Evolutionary conservation across 805 yeast species (phyloP).

Genomic region (Lipomyces yamanashiensis): DNA sequence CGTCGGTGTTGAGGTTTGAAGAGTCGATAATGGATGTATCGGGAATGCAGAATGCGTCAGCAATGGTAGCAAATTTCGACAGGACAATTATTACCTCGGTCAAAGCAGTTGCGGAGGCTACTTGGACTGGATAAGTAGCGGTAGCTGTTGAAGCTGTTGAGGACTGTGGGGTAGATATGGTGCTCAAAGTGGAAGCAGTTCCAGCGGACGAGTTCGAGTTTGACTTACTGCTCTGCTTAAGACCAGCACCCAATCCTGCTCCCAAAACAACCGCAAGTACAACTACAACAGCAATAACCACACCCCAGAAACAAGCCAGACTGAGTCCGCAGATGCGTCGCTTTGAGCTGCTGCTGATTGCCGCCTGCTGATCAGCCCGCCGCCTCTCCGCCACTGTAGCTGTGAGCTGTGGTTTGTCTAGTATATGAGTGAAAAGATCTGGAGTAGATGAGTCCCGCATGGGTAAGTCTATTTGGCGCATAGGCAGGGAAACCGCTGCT

Average conservation of each 20-base stretch:
- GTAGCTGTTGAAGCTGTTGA: background rate
- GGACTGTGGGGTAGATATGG: background rate
- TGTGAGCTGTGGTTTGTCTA: background rate
- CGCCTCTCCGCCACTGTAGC: background rate
- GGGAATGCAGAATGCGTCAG: slow-evolving; percentile 7
- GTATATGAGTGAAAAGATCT: background rate
- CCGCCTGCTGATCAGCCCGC: background rate
- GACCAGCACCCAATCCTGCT: slow-evolving; percentile 6
- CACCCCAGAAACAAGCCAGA: background rate
- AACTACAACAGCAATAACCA: background rate
- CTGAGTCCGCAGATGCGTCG: slow-evolving; percentile 12
- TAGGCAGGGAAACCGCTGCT: background rate
- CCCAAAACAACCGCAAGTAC: slow-evolving; percentile 10
- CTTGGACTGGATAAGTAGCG: background rate
- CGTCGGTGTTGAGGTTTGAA: background rate
- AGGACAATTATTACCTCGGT: background rate
- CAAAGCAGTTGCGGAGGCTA: background rate
- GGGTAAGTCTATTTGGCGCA: background rate
- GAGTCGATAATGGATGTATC: background rate
- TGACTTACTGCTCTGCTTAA: background rate
- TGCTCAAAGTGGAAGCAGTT: background rate
- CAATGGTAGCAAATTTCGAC: background rate
- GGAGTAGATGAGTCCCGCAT: background rate
- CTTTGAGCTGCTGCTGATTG: background rate
- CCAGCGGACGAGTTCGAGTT: background rate